phyloP scores from a whole-genome alignment of 148 eudicot genomes.

The Cornus florida region DNA sequence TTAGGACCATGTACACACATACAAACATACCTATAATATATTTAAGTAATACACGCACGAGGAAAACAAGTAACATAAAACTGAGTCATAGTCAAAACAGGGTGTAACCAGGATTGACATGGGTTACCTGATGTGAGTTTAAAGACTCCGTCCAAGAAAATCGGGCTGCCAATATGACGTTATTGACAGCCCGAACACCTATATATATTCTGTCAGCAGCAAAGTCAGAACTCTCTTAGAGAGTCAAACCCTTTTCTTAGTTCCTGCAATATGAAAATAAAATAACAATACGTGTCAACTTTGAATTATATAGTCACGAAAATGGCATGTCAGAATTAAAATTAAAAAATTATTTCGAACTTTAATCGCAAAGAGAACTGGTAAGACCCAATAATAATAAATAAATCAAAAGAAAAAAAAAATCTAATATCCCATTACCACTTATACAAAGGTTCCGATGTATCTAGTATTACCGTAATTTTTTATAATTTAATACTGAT shows the following conservation, averaged over 20 bases:
- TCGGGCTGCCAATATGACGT: constrained; percentile 44
- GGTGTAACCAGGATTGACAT: constrained; percentile 7
- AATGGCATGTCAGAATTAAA: not conserved
- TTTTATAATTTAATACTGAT: too few species aligned
- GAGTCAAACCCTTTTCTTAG: too few species aligned
- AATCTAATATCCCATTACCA: too few species aligned
- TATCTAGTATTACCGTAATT: too few species aligned
- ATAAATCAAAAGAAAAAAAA: too few species aligned
- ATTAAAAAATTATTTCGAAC: not conserved
- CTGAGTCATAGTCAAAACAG: constrained; percentile 10
- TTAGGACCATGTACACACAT: not conserved
- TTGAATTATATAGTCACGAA: not conserved
- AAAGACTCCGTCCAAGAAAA: constrained; percentile 18
- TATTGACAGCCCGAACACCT: constrained; percentile 51
- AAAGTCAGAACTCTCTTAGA: not conserved
- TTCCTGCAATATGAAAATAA: not conserved
- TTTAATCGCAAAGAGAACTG: too few species aligned
- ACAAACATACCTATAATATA: not conserved
- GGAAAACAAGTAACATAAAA: constrained; percentile 12
- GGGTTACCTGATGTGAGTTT: constrained; percentile 17
- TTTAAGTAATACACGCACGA: not conserved
- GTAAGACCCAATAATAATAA: too few species aligned
- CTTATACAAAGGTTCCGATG: too few species aligned
- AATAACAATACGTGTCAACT: not conserved
- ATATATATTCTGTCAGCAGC: constrained; percentile 6